Evolutionary conservation across 257 asterid species (phyloP).

Genomic region (Solanum tarapatanum): DNA sequence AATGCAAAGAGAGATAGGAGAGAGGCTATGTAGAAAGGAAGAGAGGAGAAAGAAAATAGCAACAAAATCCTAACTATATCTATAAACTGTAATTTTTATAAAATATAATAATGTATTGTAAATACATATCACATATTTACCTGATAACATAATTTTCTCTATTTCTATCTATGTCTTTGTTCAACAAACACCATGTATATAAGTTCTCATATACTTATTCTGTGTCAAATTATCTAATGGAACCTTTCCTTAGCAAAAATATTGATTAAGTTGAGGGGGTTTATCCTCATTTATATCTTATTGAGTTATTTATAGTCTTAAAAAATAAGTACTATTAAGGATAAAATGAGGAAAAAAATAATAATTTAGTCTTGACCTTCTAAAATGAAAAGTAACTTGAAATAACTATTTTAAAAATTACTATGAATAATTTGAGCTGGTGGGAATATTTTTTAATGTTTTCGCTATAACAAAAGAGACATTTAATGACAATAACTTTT

Average conservation of each 20-base stretch:
- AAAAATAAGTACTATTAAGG: neutral
- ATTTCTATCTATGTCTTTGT: no score
- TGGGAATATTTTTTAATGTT: neutral
- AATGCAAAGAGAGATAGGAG: no score
- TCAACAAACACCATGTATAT: neutral
- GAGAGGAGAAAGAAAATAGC: neutral
- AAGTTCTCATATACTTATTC: neutral
- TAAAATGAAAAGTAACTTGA: neutral
- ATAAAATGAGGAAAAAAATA: neutral
- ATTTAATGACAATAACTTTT: no score
- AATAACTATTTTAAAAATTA: neutral
- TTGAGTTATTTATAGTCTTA: neutral
- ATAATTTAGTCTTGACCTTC: neutral
- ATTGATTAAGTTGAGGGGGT: neutral
- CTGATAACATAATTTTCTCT: neutral
- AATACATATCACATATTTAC: no score
- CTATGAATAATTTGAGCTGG: no score
- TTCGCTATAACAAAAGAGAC: neutral
- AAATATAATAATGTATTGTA: no score
- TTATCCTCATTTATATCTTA: neutral
- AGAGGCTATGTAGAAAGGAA: no score
- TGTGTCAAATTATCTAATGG: neutral
- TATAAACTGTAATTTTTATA: no score
- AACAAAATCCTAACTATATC: neutral
- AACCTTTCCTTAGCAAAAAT: neutral